phyloP scores from a whole-genome alignment of 495 filamentous ascomycete genomes.

The Neurospora tetrasperma region DNA sequence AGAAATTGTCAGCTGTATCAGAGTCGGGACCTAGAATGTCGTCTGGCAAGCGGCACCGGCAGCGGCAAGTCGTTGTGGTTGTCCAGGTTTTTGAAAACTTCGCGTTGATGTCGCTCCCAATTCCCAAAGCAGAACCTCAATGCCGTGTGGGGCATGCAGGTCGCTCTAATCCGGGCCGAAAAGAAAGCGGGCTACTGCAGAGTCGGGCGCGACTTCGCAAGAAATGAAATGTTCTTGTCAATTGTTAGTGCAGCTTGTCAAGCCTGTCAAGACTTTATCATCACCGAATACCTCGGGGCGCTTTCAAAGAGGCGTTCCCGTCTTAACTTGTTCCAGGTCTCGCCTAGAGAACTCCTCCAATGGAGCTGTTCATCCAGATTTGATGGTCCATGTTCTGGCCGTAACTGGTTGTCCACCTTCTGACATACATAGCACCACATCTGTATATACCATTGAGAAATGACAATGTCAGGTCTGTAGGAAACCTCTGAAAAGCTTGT shows the following conservation, averaged over 20 bases:
- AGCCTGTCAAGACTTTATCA: neutral
- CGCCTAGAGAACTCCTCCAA: neutral
- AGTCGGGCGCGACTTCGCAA: neutral
- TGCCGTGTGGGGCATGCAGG: neutral
- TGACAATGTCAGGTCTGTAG: neutral
- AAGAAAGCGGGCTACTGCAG: neutral
- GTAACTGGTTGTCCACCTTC: neutral
- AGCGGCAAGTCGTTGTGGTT: neutral
- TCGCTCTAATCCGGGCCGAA: neutral
- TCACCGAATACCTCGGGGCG: neutral
- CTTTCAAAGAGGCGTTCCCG: neutral
- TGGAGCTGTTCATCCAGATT: neutral
- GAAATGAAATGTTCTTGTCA: neutral
- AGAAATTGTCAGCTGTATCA: neutral
- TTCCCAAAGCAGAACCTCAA: neutral
- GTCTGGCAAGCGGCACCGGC: neutral
- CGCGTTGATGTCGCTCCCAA: neutral
- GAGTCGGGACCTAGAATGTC: neutral
- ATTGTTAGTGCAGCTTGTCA: neutral
- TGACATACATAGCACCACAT: neutral
- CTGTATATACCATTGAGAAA: neutral
- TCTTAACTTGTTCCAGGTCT: neutral
- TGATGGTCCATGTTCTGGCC: neutral
- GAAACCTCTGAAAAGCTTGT: neutral
- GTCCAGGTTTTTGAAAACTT: neutral